Percentiles rank a stretch among this genome's conserved stretches.
These are phyloP conservation scores for Dothideomycetes sp. DNA, from an alignment of 2,329 filamentous ascomycete species.

Conservation along the genomic window DNA sequence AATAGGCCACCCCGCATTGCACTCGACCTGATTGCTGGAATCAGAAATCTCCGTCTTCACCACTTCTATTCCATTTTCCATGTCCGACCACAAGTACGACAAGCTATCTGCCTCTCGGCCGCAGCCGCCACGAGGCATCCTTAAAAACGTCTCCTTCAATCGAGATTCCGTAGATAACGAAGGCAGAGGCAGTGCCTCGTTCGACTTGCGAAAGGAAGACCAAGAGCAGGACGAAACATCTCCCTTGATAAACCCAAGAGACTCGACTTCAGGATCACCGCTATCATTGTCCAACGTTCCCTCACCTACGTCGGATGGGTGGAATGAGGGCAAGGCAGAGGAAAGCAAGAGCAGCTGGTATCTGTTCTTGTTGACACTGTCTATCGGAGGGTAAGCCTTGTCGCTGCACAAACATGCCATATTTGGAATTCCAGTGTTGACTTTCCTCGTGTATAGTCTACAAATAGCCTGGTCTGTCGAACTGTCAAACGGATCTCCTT, in stretches of 20 bases:
- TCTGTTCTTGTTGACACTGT: constrained; percentile 73
- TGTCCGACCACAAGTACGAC: constrained; percentile 9
- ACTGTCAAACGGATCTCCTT: constrained; percentile 76
- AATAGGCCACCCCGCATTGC: constrained; percentile 10
- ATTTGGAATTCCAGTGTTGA: constrained; percentile 3
- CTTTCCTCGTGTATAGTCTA: constrained; percentile 41
- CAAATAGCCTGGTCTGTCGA: constrained; percentile 97
- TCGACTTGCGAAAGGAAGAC: constrained; percentile 6
- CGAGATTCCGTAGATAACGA: neutral
- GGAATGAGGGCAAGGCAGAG: constrained; percentile 42
- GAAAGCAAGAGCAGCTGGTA: constrained; percentile 76
- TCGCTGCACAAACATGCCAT: too few relatives aligned
- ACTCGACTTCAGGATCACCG: constrained; percentile 14
- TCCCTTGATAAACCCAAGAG: constrained; percentile 20
- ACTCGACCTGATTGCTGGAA: neutral
- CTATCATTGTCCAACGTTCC: constrained; percentile 10
- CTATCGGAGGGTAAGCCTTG: constrained; percentile 67
- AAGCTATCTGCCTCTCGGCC: neutral
- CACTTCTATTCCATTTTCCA: constrained; percentile 2
- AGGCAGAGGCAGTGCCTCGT: neutral
- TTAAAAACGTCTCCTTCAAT: constrained; percentile 4
- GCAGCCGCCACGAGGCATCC: constrained; percentile 8
- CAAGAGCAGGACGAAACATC: constrained; percentile 24
- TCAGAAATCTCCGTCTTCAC: neutral
- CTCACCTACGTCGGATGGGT: constrained; percentile 23